Percentiles rank a stretch among this genome's conserved stretches.
Conservation (phyloP, 345 rosid species). For the Hibiscus syriacus region DNA sequence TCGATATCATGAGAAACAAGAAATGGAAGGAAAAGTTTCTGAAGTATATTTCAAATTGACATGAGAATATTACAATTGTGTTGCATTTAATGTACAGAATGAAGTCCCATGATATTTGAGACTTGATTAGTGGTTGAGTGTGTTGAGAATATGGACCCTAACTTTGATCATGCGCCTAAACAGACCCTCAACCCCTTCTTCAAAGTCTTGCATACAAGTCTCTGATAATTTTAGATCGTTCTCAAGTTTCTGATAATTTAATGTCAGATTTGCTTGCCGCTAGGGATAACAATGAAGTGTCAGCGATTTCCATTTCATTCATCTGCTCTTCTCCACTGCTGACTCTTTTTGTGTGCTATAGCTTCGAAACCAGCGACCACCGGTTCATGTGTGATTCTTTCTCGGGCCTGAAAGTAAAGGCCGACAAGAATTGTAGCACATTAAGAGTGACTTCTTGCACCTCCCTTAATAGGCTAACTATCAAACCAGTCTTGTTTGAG, state of each 20-base stretch:
- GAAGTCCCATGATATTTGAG: neutral
- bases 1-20: too few species aligned
- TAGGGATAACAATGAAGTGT: slow-evolving; percentile 12
- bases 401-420: neutral
- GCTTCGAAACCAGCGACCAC: slow-evolving; percentile 5
- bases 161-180: neutral
- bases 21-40: neutral
- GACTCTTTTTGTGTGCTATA: slow-evolving; percentile 6
- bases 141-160: neutral
- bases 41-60: neutral
- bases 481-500: too few species aligned
- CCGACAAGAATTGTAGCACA: slow-evolving; percentile 13
- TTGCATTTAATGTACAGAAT: neutral
- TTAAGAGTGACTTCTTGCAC: slow-evolving; percentile 8
- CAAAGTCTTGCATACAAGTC: neutral
- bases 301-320: slow-evolving; percentile 13
- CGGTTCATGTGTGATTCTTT: neutral
- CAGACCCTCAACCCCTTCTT: neutral
- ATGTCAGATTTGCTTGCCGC: slow-evolving; percentile 1
- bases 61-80: neutral
- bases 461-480: slow-evolving; percentile 2
- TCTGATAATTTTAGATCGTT: slow-evolving; percentile 7
- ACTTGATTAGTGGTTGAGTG: neutral
- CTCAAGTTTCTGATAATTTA: neutral
- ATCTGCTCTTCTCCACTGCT: neutral